phyloP scores from a whole-genome alignment of 352 stramenopile species.

The Pythium pyrilobum region DNA sequence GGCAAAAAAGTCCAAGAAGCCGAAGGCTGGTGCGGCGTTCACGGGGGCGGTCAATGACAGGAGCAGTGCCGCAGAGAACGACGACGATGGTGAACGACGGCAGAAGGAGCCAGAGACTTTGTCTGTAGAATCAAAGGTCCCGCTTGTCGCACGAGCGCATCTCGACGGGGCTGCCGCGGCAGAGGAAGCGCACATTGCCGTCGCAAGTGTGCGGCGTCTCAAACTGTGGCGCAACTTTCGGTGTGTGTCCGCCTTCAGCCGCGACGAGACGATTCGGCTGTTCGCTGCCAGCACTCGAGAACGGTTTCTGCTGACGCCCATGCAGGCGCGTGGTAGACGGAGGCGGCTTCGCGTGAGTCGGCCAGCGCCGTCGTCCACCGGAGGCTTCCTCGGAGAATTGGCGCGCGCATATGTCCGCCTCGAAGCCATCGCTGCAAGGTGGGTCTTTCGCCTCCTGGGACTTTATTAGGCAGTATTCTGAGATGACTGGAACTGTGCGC shows the following conservation, averaged over 20 bases:
- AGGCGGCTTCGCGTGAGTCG: no score
- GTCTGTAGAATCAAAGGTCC: no score
- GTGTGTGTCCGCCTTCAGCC: not conserved
- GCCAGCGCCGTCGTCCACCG: not conserved
- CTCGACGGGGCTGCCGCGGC: not conserved
- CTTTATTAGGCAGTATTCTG: no score
- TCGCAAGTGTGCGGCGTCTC: not conserved
- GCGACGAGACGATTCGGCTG: not conserved
- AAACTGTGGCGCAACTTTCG: slow-evolving; percentile 1
- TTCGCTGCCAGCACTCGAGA: not conserved
- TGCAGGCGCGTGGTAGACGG: no score
- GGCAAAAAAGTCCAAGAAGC: slow-evolving; percentile 4
- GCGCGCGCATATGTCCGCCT: slow-evolving; percentile 1
- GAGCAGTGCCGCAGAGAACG: not conserved
- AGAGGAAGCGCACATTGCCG: not conserved
- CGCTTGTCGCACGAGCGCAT: no score
- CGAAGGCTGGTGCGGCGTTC: not conserved
- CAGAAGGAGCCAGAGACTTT: no score
- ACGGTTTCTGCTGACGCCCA: no score
- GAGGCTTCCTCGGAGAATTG: no score
- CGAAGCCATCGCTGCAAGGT: slow-evolving; percentile 13
- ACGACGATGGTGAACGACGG: not conserved
- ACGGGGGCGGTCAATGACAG: not conserved
- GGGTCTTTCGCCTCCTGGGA: not conserved
- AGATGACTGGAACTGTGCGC: no score